Evolutionary conservation across 805 yeast species (phyloP).

Genomic region (Lachancea nothofagi): DNA sequence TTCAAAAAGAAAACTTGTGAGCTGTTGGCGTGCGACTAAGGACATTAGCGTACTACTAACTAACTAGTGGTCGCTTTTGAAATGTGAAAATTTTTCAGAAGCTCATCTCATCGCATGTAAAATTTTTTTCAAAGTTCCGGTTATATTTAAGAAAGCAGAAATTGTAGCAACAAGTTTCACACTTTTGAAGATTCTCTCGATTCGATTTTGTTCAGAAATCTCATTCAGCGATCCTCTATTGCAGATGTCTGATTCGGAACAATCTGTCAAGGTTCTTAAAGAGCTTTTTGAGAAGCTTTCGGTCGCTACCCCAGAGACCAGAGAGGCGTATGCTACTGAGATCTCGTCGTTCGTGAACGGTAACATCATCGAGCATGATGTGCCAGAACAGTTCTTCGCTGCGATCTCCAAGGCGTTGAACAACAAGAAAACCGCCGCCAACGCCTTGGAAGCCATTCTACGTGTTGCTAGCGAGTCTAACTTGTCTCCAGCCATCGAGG

Average conservation of each 20-base stretch:
- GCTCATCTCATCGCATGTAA: no score
- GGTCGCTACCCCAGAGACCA: conserved; percentile 80
- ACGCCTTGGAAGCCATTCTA: conserved; percentile 76
- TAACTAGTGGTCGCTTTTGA: no score
- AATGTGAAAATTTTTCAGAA: conserved; percentile 1
- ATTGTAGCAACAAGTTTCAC: neutral
- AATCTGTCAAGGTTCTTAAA: conserved; percentile 68
- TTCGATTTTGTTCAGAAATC: neutral
- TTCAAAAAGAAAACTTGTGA: no score
- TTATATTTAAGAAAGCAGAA: conserved; percentile 2
- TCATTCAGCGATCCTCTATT: neutral
- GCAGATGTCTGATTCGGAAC: conserved; percentile 42
- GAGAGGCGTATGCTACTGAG: conserved; percentile 80
- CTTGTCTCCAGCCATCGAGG: conserved; percentile 91
- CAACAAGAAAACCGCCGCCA: conserved; percentile 75
- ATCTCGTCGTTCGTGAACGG: conserved; percentile 93
- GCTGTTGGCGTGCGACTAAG: neutral
- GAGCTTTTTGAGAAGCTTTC: conserved; percentile 90
- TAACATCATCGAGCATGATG: conserved; percentile 96
- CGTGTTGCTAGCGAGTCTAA: conserved; percentile 79
- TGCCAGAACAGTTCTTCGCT: conserved; percentile 81
- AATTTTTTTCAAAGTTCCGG: neutral
- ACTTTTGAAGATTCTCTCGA: neutral
- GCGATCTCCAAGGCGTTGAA: conserved; percentile 69
- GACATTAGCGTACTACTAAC: no score